Base-by-base conservation (phyloP, 1,284 basidiomycete genomes). In the Caloboletus inedulis region DNA sequence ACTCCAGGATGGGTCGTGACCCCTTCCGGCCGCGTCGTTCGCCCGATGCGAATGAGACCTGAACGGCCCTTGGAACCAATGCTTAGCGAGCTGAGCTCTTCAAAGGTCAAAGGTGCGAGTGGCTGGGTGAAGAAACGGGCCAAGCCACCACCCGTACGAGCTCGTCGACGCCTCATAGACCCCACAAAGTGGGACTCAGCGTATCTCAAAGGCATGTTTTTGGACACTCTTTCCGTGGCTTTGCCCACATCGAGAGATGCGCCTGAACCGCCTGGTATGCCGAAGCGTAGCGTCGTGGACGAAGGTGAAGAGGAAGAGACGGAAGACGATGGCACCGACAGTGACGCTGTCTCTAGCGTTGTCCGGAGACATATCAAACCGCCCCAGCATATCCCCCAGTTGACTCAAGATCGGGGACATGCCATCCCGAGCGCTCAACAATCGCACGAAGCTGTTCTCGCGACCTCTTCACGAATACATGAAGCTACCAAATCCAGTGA, bases 41-140 rank as follows among this genome's bases (percentile, higher is more conserved):
- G 77, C 4, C 79, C 84, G 2, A 72, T 87, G 58, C 76, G 79
- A 40, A 88, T 88, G 79, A 77, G 87, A 8, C 88, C 89, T 3
- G 68, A 64, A 3, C 77, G 74, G 30, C 86, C 86, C 9, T 68
- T 90, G 12, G 76, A 78, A 3, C 72, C 73, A 10, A 71, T 68
- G 2, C 47, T 64, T 1, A 49, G 51, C 18, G 49, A 58, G 14
- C 52, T 49, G 6, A 40, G 44, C 25, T 14, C 40, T 10, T 47
- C 27, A 7, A 59, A 56, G 21, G 45, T 35, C 19, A 51, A 60
- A 36, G 7, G 55, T 6, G 0, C 25, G 19, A 53, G 42, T 18
- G 46, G 54, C 45, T 64, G 68, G 29, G 72, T 68, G 48, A 62
- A 58, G 54, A 73, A 72, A 39, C 71, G 61, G 13, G 21, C 49